Conservation (phyloP, 2,329 filamentous ascomycete species). For the Tolypocladium tropicale region DNA sequence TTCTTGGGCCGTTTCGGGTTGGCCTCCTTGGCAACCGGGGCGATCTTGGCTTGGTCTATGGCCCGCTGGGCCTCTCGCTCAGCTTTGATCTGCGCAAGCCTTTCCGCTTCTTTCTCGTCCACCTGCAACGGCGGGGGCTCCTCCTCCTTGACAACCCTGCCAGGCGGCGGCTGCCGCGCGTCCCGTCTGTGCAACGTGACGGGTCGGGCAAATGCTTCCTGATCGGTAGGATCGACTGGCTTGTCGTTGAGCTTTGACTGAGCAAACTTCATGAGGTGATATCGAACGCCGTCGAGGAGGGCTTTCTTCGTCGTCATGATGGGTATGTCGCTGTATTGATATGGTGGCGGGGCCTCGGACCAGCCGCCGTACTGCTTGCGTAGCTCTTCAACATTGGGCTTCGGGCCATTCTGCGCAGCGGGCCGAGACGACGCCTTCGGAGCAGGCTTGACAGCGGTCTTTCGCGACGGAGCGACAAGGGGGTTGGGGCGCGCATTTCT, state of each 20-base stretch:
- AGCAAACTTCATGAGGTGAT: slow-evolving; percentile 76
- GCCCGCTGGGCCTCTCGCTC: slow-evolving; percentile 81
- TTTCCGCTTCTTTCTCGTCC: slow-evolving; percentile 51
- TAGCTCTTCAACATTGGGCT: slow-evolving; percentile 27
- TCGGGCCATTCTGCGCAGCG: slow-evolving; percentile 16
- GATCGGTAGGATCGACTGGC: slow-evolving; percentile 56
- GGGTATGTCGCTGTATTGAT: slow-evolving; percentile 47
- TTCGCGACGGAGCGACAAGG: slow-evolving; percentile 51
- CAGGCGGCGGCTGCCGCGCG: slow-evolving; percentile 58
- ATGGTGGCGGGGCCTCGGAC: slow-evolving; percentile 39
- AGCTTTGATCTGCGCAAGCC: slow-evolving; percentile 58
- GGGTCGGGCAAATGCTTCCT: slow-evolving; percentile 76
- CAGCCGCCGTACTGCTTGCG: slow-evolving; percentile 44
- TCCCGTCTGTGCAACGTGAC: slow-evolving; percentile 85
- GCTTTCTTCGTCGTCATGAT: slow-evolving; percentile 76
- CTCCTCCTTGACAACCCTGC: slow-evolving; percentile 54
- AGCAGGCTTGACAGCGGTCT: slow-evolving; percentile 13
- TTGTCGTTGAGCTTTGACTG: slow-evolving; percentile 48
- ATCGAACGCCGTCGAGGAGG: slow-evolving; percentile 67
- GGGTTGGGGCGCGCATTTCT: slow-evolving; percentile 42
- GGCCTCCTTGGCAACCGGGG: slow-evolving; percentile 59
- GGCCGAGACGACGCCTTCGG: slow-evolving; percentile 8
- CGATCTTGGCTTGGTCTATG: slow-evolving; percentile 84
- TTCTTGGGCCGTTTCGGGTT: slow-evolving; percentile 44
- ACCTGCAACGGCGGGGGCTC: slow-evolving; percentile 29